Conservation (phyloP, 2,329 filamentous ascomycete genomes). For the Eutypa lata region DNA sequence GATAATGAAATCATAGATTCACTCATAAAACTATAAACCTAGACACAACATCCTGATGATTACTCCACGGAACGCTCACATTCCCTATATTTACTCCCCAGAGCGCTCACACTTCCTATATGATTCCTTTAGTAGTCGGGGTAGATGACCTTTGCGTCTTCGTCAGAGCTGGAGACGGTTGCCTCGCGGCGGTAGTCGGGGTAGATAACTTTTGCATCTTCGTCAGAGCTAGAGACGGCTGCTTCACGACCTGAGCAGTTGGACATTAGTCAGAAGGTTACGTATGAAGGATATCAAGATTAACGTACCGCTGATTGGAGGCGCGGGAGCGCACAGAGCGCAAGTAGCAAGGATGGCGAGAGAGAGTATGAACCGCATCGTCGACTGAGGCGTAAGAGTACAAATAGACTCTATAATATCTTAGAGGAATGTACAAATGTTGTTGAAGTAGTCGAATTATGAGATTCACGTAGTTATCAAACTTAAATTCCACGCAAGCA, state of each 20-base stretch:
- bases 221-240: conserved; percentile 1
- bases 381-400: conserved; percentile 1
- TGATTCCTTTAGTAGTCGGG: no score
- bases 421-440: conserved; percentile 1
- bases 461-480: conserved; percentile 1
- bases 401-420: conserved; percentile 1
- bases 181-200: neutral
- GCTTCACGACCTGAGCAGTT: conserved; percentile 2
- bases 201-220: conserved; percentile 6
- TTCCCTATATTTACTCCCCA: no score
- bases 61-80: no score
- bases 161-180: neutral
- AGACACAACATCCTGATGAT: no score
- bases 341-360: conserved; percentile 3
- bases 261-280: conserved; percentile 2
- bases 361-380: conserved; percentile 2
- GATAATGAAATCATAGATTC: no score
- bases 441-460: conserved; percentile 1
- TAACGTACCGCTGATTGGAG: conserved; percentile 3
- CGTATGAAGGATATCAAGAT: conserved; percentile 2
- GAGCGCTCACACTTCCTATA: no score
- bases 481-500: neutral
- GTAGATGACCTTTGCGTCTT: neutral
- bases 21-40: no score
- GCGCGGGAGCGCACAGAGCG: conserved; percentile 4